Conservation (phyloP, 306 rosid species). For the Lablab purpureus region DNA sequence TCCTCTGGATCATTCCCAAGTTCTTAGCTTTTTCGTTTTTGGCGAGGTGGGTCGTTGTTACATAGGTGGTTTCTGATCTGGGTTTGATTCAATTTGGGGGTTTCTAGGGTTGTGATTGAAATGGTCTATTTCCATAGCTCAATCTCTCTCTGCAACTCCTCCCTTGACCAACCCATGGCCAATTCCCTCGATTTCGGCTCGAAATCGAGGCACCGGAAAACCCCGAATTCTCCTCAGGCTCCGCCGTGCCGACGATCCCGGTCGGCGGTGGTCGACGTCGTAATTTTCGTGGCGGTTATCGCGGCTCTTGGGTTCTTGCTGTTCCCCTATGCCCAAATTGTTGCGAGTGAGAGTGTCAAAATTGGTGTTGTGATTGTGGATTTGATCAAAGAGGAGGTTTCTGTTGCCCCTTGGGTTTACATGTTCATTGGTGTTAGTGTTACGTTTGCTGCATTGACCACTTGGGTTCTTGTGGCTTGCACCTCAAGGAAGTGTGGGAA, state of each 20-base stretch:
- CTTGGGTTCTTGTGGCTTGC: conserved; percentile 69
- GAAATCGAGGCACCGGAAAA: conserved; percentile 67
- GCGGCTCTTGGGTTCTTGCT: conserved; percentile 71
- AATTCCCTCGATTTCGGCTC: conserved; percentile 58
- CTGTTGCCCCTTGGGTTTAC: conserved; percentile 73
- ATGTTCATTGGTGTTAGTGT: conserved; percentile 68
- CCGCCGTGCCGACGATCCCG: conserved; percentile 77
- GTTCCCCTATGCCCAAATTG: conserved; percentile 67
- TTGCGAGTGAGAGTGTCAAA: conserved; percentile 48
- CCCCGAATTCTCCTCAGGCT: conserved; percentile 56
- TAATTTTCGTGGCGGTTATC: conserved; percentile 72
- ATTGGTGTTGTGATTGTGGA: conserved; percentile 51
- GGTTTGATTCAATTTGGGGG: conserved; percentile 46
- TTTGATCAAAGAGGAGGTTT: conserved; percentile 70
- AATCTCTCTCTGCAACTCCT: conserved; percentile 84
- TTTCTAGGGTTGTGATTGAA: conserved; percentile 59
- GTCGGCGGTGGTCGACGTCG: conserved; percentile 74
- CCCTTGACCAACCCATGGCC: conserved; percentile 81
- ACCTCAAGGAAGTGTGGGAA: conserved; percentile 80
- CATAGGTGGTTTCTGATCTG: conserved; percentile 27
- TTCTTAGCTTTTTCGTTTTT: conserved; percentile 22
- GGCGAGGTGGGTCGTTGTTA: conserved; percentile 48
- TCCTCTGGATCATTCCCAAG: conserved; percentile 41
- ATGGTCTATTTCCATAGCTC: conserved; percentile 90
- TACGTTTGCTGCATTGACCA: conserved; percentile 68